phyloP scores from a whole-genome alignment of 2,329 filamentous ascomycete genomes.

The Lecanoromycetidae sp. region DNA sequence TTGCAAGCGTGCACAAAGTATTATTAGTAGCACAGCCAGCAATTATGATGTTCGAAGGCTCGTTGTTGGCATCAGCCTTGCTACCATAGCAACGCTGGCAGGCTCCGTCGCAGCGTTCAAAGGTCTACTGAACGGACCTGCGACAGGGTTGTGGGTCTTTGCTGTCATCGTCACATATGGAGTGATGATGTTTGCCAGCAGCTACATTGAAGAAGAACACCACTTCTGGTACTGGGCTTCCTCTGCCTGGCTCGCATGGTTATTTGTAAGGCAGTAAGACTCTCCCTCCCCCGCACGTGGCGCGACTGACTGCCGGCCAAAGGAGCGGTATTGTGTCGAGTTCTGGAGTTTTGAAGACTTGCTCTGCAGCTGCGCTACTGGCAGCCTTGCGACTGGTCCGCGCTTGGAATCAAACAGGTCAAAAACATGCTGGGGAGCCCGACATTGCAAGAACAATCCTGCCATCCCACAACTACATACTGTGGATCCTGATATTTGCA shows the following conservation, averaged over 20 bases:
- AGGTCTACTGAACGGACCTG: slow-evolving; percentile 8
- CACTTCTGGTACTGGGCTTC: slow-evolving; percentile 96
- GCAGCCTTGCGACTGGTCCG: slow-evolving; percentile 53
- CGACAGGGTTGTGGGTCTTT: slow-evolving; percentile 28
- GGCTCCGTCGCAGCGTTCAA: slow-evolving; percentile 25
- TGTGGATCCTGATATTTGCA: slow-evolving; percentile 62
- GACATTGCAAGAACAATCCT: slow-evolving; percentile 71
- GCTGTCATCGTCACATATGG: slow-evolving; percentile 53
- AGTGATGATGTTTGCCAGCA: slow-evolving; percentile 93
- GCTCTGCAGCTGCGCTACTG: slow-evolving; percentile 35
- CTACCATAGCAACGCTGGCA: slow-evolving; percentile 32
- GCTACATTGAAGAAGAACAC: slow-evolving; percentile 95
- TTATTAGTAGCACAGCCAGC: slow-evolving; percentile 82
- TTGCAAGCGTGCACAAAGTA: slow-evolving; percentile 57
- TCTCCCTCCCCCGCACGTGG: not conserved
- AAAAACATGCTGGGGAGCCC: slow-evolving; percentile 83
- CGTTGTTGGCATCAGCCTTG: slow-evolving; percentile 26
- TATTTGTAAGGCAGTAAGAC: slow-evolving; percentile 36
- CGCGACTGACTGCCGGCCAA: not conserved
- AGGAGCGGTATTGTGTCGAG: not conserved
- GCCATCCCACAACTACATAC: slow-evolving; percentile 46
- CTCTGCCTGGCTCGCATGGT: slow-evolving; percentile 53
- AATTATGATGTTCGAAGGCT: slow-evolving; percentile 64
- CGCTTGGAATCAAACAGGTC: slow-evolving; percentile 93
- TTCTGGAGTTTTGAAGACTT: not conserved